Evolutionary conservation across 1,284 basidiomycete species (phyloP).

Genomic region (Boletus mariae): DNA sequence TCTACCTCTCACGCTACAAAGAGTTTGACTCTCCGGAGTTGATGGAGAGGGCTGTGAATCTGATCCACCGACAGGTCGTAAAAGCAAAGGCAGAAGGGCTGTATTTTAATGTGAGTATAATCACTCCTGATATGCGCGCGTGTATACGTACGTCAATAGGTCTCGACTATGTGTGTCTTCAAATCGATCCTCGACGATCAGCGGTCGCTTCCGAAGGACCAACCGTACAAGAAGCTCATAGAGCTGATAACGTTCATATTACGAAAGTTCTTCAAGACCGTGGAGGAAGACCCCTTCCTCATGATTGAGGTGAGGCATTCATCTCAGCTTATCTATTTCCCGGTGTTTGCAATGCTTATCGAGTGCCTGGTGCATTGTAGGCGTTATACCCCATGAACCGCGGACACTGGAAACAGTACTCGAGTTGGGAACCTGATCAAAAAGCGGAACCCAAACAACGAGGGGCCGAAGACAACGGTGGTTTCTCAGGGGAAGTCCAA

Average conservation of each 20-base stretch:
- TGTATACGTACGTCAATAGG: constrained; percentile 47
- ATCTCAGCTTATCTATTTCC: constrained; percentile 26
- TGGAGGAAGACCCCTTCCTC: constrained; percentile 77
- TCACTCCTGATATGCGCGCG: constrained; percentile 3
- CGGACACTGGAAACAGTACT: constrained; percentile 80
- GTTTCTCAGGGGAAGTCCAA: constrained; percentile 63
- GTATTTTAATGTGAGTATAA: constrained; percentile 77
- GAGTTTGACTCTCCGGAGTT: constrained; percentile 77
- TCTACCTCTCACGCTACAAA: constrained; percentile 77
- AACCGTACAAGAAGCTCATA: constrained; percentile 79
- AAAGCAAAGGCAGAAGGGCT: constrained; percentile 86
- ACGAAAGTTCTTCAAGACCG: constrained; percentile 87
- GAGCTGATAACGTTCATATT: constrained; percentile 81
- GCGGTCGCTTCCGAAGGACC: constrained; percentile 69
- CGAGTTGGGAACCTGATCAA: constrained; percentile 73
- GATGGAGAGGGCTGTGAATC: constrained; percentile 81
- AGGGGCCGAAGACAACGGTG: constrained; percentile 41
- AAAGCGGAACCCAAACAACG: constrained; percentile 44
- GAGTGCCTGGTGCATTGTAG: constrained; percentile 36
- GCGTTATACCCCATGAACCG: constrained; percentile 88
- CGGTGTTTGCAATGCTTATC: constrained; percentile 18
- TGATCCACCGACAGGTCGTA: constrained; percentile 87
- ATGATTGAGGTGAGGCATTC: constrained; percentile 64
- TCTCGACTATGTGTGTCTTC: constrained; percentile 83
- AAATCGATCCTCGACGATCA: constrained; percentile 77